These are phyloP conservation scores for Teratosphaeriaceae sp. DNA, from an alignment of 2,329 filamentous ascomycete species.

Conservation along the genomic window DNA sequence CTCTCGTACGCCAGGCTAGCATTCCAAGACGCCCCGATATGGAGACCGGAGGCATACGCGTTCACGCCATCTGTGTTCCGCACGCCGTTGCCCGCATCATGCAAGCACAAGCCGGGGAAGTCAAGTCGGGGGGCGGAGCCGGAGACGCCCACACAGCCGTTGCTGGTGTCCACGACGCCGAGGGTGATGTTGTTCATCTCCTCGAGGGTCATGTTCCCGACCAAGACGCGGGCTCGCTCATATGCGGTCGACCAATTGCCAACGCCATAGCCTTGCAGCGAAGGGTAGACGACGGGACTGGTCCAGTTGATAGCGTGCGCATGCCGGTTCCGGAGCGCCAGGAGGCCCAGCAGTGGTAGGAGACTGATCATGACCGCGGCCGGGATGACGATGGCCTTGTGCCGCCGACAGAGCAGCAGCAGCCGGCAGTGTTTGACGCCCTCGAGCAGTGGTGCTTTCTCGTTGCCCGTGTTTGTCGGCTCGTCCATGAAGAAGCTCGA, in stretches of 20 bases:
- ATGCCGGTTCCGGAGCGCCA: constrained; percentile 20
- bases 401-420: constrained; percentile 14
- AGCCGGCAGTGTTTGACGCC: constrained; percentile 7
- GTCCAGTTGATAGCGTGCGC: constrained; percentile 19
- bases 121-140: constrained; percentile 29
- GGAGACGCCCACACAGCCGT: constrained; percentile 32
- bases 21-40: constrained; percentile 46
- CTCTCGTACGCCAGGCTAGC: constrained; percentile 46
- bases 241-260: constrained; percentile 29
- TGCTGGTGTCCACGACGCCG: constrained; percentile 23
- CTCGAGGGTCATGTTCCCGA: constrained; percentile 29
- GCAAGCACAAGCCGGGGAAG: constrained; percentile 36
- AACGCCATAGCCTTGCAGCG: constrained; percentile 26
- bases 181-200: constrained; percentile 34
- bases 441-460: constrained; percentile 7
- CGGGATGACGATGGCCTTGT: constrained; percentile 19
- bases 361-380: constrained; percentile 19
- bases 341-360: constrained; percentile 23
- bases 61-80: constrained; percentile 38
- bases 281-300: constrained; percentile 25
- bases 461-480: constrained; percentile 1
- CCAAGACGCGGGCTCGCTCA: constrained; percentile 24
- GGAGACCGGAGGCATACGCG: constrained; percentile 37
- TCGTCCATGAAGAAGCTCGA: constrained; percentile 2
- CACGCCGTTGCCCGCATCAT: constrained; percentile 37